Conservation (phyloP, 176 grass and related monocot species). For the Cenchrus americanus region DNA sequence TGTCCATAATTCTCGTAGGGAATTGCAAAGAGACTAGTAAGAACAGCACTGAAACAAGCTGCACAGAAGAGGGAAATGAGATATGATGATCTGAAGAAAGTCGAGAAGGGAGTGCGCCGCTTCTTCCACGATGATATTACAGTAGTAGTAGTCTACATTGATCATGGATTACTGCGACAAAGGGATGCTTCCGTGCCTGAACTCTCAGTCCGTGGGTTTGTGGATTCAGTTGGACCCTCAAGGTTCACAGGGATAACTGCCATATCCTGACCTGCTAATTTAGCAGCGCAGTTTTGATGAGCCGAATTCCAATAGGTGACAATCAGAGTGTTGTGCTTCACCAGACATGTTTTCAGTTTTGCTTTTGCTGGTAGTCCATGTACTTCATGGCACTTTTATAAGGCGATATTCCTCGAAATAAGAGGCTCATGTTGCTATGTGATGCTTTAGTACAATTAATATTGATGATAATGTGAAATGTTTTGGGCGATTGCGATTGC, state of each 20-base stretch:
- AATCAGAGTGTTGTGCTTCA: conserved; percentile 27
- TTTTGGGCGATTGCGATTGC: background rate
- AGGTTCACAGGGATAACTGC: conserved; percentile 48
- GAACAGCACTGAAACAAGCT: conserved; percentile 59
- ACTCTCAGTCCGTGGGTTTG: conserved; percentile 67
- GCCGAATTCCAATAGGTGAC: conserved; percentile 25
- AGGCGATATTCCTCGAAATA: conserved; percentile 9
- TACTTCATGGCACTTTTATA: background rate
- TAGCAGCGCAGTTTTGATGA: conserved; percentile 40
- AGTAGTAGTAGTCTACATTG: conserved; percentile 55
- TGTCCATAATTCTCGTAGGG: conserved; percentile 40
- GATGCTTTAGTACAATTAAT: background rate
- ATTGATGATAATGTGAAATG: background rate
- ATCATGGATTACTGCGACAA: conserved; percentile 49
- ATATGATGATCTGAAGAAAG: conserved; percentile 61
- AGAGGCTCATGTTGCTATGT: background rate
- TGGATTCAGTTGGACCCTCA: conserved; percentile 63
- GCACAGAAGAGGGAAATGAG: conserved; percentile 67
- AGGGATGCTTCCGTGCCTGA: conserved; percentile 48
- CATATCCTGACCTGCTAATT: conserved; percentile 29
- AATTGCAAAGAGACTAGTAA: conserved; percentile 65
- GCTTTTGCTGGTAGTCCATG: background rate
- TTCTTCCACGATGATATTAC: conserved; percentile 74
- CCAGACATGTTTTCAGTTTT: background rate
- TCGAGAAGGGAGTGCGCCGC: conserved; percentile 63